phyloP scores from a whole-genome alignment of 2,329 filamentous ascomycete genomes.

The Pyricularia sp. region DNA sequence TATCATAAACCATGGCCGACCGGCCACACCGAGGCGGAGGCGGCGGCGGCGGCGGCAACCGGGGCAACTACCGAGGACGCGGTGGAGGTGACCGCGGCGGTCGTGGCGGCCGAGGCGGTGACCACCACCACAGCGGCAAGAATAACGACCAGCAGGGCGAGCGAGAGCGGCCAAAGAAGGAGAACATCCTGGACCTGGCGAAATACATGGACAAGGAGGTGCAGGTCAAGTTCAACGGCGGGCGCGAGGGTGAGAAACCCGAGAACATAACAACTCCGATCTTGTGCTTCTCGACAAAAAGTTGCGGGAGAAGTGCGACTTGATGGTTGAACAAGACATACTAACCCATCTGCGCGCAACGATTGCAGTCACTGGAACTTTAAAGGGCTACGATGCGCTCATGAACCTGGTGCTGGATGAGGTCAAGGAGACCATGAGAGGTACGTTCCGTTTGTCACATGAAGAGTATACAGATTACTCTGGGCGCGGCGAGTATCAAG shows the following conservation, averaged over 20 bases:
- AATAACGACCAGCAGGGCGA: conserved; percentile 24
- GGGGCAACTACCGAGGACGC: not conserved
- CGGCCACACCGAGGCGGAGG: not conserved
- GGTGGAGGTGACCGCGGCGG: not conserved
- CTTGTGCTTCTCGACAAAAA: too few relatives aligned
- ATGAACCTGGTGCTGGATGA: conserved; percentile 98
- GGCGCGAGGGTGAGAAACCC: conserved; percentile 62
- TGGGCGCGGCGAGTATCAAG: not conserved
- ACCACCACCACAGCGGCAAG: not conserved
- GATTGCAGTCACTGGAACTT: conserved; percentile 64
- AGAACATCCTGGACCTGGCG: conserved; percentile 90
- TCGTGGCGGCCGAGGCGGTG: not conserved
- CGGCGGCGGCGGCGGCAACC: not conserved
- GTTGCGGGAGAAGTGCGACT: not conserved
- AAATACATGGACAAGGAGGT: conserved; percentile 98
- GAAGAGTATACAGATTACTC: not conserved
- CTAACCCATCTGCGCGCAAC: not conserved
- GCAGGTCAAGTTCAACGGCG: conserved; percentile 92
- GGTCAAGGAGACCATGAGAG: conserved; percentile 80
- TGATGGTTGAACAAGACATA: not conserved
- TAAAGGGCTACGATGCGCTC: conserved; percentile 94
- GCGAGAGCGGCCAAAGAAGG: conserved; percentile 83
- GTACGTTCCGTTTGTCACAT: conserved; percentile 36
- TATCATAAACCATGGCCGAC: not conserved
- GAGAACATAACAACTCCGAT: too few relatives aligned